Percentiles rank a stretch among this genome's conserved stretches.
phyloP scores from a whole-genome alignment of 306 rosid species.

The Fagus crenata region DNA sequence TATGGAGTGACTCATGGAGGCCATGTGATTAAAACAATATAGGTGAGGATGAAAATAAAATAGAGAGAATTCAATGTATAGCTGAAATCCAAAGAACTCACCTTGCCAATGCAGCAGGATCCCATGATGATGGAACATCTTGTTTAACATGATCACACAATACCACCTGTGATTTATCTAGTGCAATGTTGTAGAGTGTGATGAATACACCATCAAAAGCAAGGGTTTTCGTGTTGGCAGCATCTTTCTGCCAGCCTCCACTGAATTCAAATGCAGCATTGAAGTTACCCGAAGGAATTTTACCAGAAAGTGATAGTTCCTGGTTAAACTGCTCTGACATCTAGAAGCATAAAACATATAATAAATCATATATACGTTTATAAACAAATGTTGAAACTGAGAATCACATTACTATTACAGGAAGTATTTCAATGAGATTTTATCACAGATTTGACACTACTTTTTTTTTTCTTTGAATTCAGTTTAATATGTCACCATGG shows the following conservation, averaged over 20 bases:
- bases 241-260: conserved; percentile 81
- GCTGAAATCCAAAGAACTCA: conserved; percentile 21
- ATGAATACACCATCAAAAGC: conserved; percentile 75
- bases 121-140: conserved; percentile 86
- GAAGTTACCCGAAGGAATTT: conserved; percentile 85
- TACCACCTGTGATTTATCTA: conserved; percentile 62
- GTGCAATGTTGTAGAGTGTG: conserved; percentile 65
- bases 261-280: conserved; percentile 68
- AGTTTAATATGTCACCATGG: not conserved
- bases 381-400: not conserved
- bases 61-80: not conserved
- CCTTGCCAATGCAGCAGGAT: conserved; percentile 83
- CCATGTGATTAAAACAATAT: not conserved
- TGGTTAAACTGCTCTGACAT: conserved; percentile 91
- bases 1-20: not conserved
- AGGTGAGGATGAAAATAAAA: not conserved
- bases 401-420: not conserved
- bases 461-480: not conserved
- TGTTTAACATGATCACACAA: conserved; percentile 65
- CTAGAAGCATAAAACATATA: conserved; percentile 30
- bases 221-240: conserved; percentile 74
- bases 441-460: not conserved
- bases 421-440: not conserved
- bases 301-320: conserved; percentile 72
- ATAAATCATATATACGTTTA: not conserved